phyloP scores from a whole-genome alignment of 805 yeast species.

The Dipodascus albidus region DNA sequence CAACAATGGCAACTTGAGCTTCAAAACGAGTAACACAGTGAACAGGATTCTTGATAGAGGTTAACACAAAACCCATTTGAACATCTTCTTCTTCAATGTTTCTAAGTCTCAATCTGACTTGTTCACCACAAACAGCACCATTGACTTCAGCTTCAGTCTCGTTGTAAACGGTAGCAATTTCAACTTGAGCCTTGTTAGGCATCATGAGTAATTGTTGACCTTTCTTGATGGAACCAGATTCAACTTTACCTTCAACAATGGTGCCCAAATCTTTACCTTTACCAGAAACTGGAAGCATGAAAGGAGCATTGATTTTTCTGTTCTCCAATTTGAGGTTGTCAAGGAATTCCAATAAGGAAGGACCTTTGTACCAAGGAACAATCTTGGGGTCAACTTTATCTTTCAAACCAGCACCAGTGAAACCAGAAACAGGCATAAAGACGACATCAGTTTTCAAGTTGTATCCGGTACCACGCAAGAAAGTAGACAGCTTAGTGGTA shows the following conservation, averaged over 20 bases:
- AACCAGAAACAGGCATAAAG: constrained; percentile 97
- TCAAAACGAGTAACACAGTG: constrained; percentile 83
- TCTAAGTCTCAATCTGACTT: constrained; percentile 82
- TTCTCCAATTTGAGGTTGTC: constrained; percentile 71
- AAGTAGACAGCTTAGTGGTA: constrained; percentile 64
- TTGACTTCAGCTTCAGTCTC: constrained; percentile 94
- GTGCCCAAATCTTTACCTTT: constrained; percentile 97
- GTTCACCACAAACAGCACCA: constrained; percentile 91
- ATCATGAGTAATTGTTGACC: constrained; percentile 65
- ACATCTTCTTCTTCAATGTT: constrained; percentile 98
- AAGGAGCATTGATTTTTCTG: constrained; percentile 87
- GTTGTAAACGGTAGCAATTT: constrained; percentile 77
- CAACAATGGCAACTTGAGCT: constrained; percentile 95
- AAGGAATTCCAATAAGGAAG: constrained; percentile 79
- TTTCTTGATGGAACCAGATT: constrained; percentile 85
- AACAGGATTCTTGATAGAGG: constrained; percentile 79
- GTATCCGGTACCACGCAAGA: constrained; percentile 77
- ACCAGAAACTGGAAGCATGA: constrained; percentile 91
- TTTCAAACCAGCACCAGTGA: constrained; percentile 92
- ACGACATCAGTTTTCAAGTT: constrained; percentile 69
- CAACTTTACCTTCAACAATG: constrained; percentile 95
- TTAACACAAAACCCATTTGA: constrained; percentile 80
- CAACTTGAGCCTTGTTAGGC: constrained; percentile 84
- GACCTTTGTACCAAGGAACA: constrained; percentile 94
- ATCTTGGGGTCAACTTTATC: constrained; percentile 60